Percentiles rank a stretch among this genome's conserved stretches.
Evolutionary conservation across 169 alveolate genomes (phyloP).

Genomic region (Plasmodium billcollinsi): DNA sequence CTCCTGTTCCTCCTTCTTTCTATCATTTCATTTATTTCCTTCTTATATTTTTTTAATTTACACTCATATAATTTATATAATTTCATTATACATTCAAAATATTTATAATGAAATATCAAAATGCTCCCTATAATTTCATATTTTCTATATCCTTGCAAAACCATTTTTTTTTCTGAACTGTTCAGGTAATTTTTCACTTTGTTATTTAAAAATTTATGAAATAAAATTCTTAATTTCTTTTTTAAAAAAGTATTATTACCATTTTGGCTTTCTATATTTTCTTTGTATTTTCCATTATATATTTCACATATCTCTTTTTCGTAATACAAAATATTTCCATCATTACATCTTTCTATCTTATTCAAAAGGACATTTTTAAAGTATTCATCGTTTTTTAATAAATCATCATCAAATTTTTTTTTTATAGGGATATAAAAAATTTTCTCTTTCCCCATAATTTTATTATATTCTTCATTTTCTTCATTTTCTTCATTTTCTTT

Average conservation of each 20-base stretch:
- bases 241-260: constrained; percentile 6
- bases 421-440: constrained; percentile 34
- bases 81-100: constrained; percentile 12
- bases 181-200: constrained; percentile 29
- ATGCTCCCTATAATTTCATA: constrained; percentile 50
- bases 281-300: too few species aligned
- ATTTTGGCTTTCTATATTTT: neutral
- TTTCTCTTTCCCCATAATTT: too few species aligned
- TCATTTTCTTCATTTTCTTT: neutral
- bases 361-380: neutral
- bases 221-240: constrained; percentile 18
- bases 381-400: constrained; percentile 10
- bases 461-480: neutral
- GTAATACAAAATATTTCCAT: constrained; percentile 1
- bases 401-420: constrained; percentile 8
- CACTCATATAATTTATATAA: constrained; percentile 7
- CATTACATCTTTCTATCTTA: constrained; percentile 3
- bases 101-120: constrained; percentile 39
- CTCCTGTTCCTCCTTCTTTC: neutral
- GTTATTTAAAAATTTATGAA: constrained; percentile 21
- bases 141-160: constrained; percentile 29
- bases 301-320: neutral
- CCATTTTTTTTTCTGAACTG: constrained; percentile 15
- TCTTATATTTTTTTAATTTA: neutral
- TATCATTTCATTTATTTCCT: neutral